A percentile compares a stretch with the other conserved stretches of the same genome.
phyloP scores from a whole-genome alignment of 202 grass and related monocot species.

The Setaria viridis region DNA sequence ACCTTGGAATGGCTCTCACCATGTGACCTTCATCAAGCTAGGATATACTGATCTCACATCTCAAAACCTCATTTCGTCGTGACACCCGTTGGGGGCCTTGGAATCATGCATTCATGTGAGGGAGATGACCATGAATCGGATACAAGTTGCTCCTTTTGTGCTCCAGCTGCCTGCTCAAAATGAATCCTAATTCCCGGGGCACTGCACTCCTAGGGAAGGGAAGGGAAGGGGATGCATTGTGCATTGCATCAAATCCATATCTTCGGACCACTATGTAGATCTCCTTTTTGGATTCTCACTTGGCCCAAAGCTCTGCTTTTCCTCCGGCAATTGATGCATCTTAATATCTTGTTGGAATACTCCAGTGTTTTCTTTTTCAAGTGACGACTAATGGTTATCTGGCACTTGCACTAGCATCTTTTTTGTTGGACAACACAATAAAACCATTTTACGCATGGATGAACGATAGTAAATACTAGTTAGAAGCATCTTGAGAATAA shows the following conservation, averaged over 20 bases:
- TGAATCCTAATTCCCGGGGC: constrained; percentile 24
- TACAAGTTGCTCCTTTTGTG: not conserved
- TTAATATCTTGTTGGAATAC: constrained; percentile 45
- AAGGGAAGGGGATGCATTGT: constrained; percentile 31
- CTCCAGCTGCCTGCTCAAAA: not conserved
- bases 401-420: not conserved
- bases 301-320: constrained; percentile 51
- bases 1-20: constrained; percentile 44
- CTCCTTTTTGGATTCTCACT: constrained; percentile 61
- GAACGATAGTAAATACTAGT: not conserved
- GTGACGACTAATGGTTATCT: constrained; percentile 27
- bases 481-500: not conserved
- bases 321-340: constrained; percentile 34
- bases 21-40: constrained; percentile 32
- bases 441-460: not conserved
- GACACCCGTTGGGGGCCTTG: not conserved
- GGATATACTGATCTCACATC: not conserved
- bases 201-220: constrained; percentile 15
- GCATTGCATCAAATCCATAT: constrained; percentile 65
- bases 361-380: constrained; percentile 2
- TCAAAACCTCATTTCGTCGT: constrained; percentile 11
- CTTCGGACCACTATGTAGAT: constrained; percentile 62
- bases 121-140: not conserved
- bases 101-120: constrained; percentile 1
- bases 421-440: not conserved